Percentiles rank a stretch among this genome's conserved stretches.
Evolutionary conservation across 1,284 basidiomycete species (phyloP).

Genomic region (Rhodotorula sp.): DNA sequence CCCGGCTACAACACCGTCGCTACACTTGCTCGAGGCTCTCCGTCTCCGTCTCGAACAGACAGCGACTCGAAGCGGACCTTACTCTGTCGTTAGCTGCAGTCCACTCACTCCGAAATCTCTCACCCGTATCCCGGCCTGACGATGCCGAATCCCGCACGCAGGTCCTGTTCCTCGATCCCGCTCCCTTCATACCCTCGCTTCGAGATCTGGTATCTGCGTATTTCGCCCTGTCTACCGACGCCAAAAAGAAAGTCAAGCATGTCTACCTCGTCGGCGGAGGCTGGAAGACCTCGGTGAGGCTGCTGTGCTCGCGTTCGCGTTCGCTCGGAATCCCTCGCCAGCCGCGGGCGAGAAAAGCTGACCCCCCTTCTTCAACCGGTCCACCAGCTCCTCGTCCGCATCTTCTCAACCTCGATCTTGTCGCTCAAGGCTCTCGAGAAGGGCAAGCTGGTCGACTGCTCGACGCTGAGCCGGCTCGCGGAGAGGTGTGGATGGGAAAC

Average conservation of each 20-base stretch:
- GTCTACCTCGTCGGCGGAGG: slow-evolving; percentile 34
- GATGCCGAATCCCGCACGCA: background rate
- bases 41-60: slow-evolving; percentile 7
- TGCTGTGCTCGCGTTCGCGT: background rate
- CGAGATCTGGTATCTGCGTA: slow-evolving; percentile 19
- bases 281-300: slow-evolving; percentile 30
- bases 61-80: slow-evolving; percentile 2
- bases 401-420: slow-evolving; percentile 29
- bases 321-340: too few species aligned
- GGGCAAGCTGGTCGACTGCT: slow-evolving; percentile 22
- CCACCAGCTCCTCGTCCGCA: slow-evolving; percentile 25
- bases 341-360: too few species aligned
- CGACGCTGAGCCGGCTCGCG: slow-evolving; percentile 8
- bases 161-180: slow-evolving; percentile 30
- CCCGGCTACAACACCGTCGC: background rate
- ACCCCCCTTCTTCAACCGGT: too few species aligned
- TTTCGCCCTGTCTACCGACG: slow-evolving; percentile 1
- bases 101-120: too few species aligned
- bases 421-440: slow-evolving; percentile 12
- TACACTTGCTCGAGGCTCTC: background rate
- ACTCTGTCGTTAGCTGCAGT: slow-evolving; percentile 12
- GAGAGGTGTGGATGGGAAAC: slow-evolving; percentile 12
- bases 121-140: background rate
- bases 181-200: slow-evolving; percentile 18
- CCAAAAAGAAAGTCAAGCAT: slow-evolving; percentile 27